Conservation (phyloP, 352 stramenopile genomes). For the Phytopythium litorale region DNA sequence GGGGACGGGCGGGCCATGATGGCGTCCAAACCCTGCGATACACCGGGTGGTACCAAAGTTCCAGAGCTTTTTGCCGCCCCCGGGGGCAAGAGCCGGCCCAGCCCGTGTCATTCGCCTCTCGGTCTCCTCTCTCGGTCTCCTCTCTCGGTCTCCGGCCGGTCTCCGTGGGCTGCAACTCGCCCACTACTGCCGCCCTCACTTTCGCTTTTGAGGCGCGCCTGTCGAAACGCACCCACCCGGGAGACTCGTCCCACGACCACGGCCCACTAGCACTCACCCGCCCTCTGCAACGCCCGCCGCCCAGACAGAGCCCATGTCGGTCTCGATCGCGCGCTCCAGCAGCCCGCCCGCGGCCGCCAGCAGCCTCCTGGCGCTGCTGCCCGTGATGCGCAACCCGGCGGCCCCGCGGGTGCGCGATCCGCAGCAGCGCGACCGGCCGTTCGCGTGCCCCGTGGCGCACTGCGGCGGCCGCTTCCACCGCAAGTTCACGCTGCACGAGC, state of each 20-base stretch:
- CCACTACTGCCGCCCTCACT: slow-evolving; percentile 20
- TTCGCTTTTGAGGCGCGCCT: slow-evolving; percentile 26
- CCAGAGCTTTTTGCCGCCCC: no score
- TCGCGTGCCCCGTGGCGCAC: slow-evolving; percentile 21
- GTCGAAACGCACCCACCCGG: slow-evolving; percentile 11
- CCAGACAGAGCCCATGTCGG: neutral
- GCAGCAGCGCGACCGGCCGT: slow-evolving; percentile 25
- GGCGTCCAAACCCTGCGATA: no score
- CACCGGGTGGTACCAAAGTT: no score
- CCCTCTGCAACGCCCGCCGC: neutral
- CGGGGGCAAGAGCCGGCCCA: no score
- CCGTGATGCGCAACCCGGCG: neutral
- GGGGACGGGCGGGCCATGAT: no score
- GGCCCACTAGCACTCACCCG: no score
- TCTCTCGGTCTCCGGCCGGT: neutral
- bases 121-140: neutral
- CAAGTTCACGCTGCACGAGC: slow-evolving; percentile 68
- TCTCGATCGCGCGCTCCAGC: slow-evolving; percentile 10
- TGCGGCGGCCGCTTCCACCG: slow-evolving; percentile 50
- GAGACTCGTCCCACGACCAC: no score
- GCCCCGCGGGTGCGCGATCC: slow-evolving; percentile 17
- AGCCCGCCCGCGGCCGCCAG: slow-evolving; percentile 11
- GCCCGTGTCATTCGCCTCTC: neutral
- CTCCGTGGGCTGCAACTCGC: neutral
- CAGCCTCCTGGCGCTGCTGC: neutral